Percentiles rank a stretch among this genome's conserved stretches.
Conservation (phyloP, 257 asterid species). For the Nicotiana knightiana region DNA sequence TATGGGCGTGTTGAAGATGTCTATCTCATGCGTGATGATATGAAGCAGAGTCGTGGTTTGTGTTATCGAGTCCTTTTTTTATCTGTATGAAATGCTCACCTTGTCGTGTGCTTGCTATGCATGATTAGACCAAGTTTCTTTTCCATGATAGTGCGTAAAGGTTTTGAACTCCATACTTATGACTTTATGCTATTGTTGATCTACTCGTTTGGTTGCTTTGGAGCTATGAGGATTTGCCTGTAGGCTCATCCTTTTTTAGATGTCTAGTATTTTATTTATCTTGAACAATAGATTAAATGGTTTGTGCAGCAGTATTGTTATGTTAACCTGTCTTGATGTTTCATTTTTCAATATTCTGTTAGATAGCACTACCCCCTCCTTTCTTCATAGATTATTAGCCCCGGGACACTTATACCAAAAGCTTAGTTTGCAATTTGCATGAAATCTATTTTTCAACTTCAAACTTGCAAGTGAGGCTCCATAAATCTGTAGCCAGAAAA, state of each 20-base stretch:
- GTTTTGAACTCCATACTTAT: not conserved
- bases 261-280: not conserved
- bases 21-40: constrained; percentile 97
- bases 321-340: not conserved
- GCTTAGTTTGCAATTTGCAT: too few relatives aligned
- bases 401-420: too few relatives aligned
- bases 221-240: not conserved
- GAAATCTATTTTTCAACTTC: too few relatives aligned
- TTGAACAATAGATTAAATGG: not conserved
- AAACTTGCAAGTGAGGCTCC: too few relatives aligned
- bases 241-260: not conserved
- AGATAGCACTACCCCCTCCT: not conserved
- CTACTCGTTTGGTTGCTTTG: not conserved
- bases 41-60: constrained; percentile 97
- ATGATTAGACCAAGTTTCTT: constrained; percentile 4
- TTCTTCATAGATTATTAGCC: too few relatives aligned
- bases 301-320: not conserved
- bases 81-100: constrained; percentile 3
- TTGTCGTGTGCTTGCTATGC: not conserved
- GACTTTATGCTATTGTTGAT: not conserved
- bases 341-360: not conserved
- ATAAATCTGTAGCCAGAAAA: too few relatives aligned
- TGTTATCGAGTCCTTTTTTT: constrained; percentile 16
- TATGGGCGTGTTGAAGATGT: constrained; percentile 95
- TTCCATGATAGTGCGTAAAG: not conserved